A percentile compares a stretch with the other conserved stretches of the same genome.
Evolutionary conservation across 2,329 filamentous ascomycete genomes (phyloP).

Genomic region (Salinomyces thailandicus): DNA sequence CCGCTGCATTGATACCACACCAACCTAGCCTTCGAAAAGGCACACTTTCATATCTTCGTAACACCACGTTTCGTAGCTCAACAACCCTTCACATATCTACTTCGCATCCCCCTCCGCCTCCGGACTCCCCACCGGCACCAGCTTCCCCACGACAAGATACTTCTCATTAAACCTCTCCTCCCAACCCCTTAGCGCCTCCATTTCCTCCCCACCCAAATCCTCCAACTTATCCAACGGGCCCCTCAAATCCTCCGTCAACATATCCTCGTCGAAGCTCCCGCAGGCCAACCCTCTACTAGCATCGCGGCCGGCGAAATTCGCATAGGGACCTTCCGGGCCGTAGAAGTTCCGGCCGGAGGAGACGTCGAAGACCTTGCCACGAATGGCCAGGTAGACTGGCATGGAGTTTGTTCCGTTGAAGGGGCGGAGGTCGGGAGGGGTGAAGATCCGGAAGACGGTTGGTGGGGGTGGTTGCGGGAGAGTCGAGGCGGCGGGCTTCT

Average conservation of each 20-base stretch:
- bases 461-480: constrained; percentile 53
- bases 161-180: constrained; percentile 89
- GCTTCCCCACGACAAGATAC: constrained; percentile 84
- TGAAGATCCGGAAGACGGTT: constrained; percentile 79
- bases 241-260: constrained; percentile 85
- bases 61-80: too few relatives aligned
- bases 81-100: too few relatives aligned
- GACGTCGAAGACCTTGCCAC: constrained; percentile 86
- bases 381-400: constrained; percentile 84
- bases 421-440: constrained; percentile 68
- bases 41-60: too few relatives aligned
- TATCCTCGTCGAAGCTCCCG: constrained; percentile 87
- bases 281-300: constrained; percentile 78
- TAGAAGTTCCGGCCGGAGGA: constrained; percentile 83
- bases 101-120: constrained; percentile 38
- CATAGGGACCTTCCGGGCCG: constrained; percentile 87
- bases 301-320: constrained; percentile 91
- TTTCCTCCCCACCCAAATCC: constrained; percentile 61
- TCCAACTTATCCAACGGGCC: constrained; percentile 68
- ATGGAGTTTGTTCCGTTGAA: constrained; percentile 65
- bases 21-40: too few relatives aligned
- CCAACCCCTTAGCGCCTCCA: constrained; percentile 80
- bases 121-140: constrained; percentile 56
- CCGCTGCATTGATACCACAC: too few relatives aligned
- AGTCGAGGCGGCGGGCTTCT: constrained; percentile 29